A percentile compares a stretch with the other conserved stretches of the same genome.
phyloP scores from a whole-genome alignment of 345 rosid genomes.

The Dimocarpus longan region DNA sequence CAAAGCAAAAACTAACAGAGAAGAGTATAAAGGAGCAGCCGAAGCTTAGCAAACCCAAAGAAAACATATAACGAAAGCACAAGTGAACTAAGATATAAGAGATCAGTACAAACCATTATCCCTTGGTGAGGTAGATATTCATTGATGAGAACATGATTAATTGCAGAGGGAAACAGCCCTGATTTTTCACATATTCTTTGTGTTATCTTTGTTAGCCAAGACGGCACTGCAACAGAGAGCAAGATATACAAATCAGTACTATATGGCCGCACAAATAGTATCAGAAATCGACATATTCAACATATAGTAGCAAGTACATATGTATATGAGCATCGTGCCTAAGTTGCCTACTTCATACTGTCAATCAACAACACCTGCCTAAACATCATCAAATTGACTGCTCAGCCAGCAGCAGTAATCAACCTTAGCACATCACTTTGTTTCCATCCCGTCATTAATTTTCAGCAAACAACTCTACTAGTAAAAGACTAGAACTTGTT shows the following conservation, averaged over 20 bases:
- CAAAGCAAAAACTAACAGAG: neutral
- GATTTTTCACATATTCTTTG: constrained; percentile 60
- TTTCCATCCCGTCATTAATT: neutral
- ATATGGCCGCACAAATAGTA: neutral
- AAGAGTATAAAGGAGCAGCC: neutral
- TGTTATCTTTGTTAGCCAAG: constrained; percentile 66
- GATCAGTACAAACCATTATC: constrained; percentile 63
- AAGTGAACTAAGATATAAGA: neutral
- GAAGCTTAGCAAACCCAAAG: constrained; percentile 4
- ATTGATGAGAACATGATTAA: constrained; percentile 89
- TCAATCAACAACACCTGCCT: neutral
- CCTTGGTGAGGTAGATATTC: constrained; percentile 89
- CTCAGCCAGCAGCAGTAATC: neutral
- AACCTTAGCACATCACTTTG: neutral
- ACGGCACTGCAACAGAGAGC: constrained; percentile 64
- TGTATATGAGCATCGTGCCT: neutral
- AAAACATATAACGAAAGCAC: neutral
- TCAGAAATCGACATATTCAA: neutral
- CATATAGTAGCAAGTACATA: neutral
- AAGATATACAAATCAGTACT: neutral
- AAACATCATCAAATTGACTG: neutral
- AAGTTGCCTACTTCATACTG: neutral
- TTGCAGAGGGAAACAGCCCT: constrained; percentile 68
- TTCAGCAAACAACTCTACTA: neutral
- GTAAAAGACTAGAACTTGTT: neutral